Base-by-base conservation (phyloP, 2,329 filamentous ascomycete species). In the Xylaria hypoxylon region DNA sequence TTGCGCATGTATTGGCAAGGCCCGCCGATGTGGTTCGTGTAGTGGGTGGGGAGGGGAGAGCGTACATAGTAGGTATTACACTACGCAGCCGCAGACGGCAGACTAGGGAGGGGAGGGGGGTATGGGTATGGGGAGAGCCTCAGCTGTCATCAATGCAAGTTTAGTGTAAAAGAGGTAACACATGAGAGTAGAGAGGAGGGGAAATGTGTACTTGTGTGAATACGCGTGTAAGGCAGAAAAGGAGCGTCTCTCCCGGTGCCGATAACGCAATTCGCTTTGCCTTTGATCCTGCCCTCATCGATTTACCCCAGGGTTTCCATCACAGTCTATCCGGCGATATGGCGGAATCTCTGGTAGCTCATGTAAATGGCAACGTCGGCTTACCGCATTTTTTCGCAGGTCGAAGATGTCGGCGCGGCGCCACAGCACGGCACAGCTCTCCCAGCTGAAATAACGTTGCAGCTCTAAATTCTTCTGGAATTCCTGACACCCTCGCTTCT, bases 361-460 rank as follows among this genome's bases (percentile, higher is more conserved):
- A 24, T 15, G 50, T 22, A 11, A 22, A 17, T 47, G 28, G n/a
- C 19, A 15, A n/a, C 38, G 40, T 48, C 17, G 51, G 24, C 22
- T 28, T 33, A 7, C 44, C 59, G 61, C 53, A 59, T 42, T 7
- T 58, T 58, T 33, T 51, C 28, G 47, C 47, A 52, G 28, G 53
- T 33, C 28, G 26, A 51, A 33, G 11, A 31, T 2, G 50, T 38
- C 11, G 22, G 15, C 4, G 19, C 17, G 35, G 26, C 22, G 45
- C 19, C 40, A 17, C 11, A 6, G 28, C 42, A 26, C 61, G 35
- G 45, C 26, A 58, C 35, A 52, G 26, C 33, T 33, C 19, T 35
- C 26, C 40, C 52, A 63, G 59, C 47, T 59, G 60, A 63, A 64
- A 58, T 42, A 59, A 59, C 45, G 60, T 59, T 63, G 19, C 55